Conservation (phyloP, 495 filamentous ascomycete species). For the Lasiosphaeriaceae sp. region DNA sequence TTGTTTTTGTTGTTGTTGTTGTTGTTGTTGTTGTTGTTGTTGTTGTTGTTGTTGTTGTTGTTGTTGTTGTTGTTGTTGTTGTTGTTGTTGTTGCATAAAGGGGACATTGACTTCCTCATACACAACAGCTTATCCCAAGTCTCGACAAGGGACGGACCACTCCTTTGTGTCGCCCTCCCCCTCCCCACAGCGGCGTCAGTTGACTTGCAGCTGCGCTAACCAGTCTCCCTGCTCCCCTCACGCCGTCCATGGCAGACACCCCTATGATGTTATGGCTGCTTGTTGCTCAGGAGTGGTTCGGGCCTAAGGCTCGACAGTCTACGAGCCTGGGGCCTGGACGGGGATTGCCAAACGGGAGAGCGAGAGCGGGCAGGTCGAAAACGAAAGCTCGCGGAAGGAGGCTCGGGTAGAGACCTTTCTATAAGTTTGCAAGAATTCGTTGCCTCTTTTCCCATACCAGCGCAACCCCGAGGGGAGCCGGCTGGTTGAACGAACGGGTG, state of each 20-base stretch:
- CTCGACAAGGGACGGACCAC: neutral
- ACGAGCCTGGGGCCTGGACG: constrained; percentile 7
- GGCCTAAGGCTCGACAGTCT: neutral
- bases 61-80: neutral
- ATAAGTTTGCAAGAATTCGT: constrained; percentile 17
- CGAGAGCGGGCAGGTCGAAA: constrained; percentile 8
- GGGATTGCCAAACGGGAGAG: constrained; percentile 14
- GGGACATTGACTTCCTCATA: neutral
- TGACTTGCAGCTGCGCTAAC: no score
- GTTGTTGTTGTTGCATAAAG: neutral
- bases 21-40: neutral
- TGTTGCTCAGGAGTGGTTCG: neutral
- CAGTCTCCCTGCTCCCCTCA: no score
- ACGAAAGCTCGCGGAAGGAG: constrained; percentile 3
- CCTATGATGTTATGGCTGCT: neutral
- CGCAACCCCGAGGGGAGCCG: constrained; percentile 16
- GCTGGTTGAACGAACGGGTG: constrained; percentile 25
- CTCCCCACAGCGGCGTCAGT: no score
- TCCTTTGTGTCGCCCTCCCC: no score
- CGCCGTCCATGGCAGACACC: neutral
- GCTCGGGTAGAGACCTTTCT: constrained; percentile 13
- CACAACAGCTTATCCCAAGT: neutral
- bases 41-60: neutral
- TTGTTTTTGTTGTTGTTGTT: neutral
- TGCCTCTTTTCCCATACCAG: constrained; percentile 26